Base-by-base conservation (phyloP, 306 rosid genomes). In the Crotalaria pallida region DNA sequence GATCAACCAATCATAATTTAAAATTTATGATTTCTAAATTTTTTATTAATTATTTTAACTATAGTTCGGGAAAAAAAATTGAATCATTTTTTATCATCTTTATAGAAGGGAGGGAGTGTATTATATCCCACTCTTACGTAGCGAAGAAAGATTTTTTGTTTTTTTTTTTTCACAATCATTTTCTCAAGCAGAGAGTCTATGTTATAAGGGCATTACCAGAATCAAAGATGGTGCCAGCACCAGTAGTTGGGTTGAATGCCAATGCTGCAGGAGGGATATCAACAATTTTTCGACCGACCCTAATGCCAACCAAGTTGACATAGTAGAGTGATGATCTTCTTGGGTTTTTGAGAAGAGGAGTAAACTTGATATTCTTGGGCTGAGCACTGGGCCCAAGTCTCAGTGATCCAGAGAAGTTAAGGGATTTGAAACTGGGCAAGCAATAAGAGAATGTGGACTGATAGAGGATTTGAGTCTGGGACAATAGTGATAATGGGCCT, bases 391-490 rank as follows among this genome's bases (percentile, higher is more conserved):
- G 96, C 55, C 99, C 99, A 77, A 95, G 96, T 61, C 82, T 88
- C 56, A 95, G 58, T 7, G 99, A 88, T 6, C 99, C 99, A n/a
- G 96, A 83, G 53, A 87, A 95, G 81, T 87, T 89, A 1, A 16
- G 77, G 10, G 97, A 85, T 56, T 95, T 95, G 77, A 87, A 88
- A 67, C 92, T 88, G 2, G 99, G 99, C 50, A 95, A 81, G 67
- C 99, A 95, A 62, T 95, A 95, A 1, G 99, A 95, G 82, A 95
- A 95, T 23, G 96, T 95, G 77, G 96, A 91, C 3, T 82, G 72
- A 51, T 91, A 95, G n/a, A 91, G 83, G 21, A 69, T 81, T 65
- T 95, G 96, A 77, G 91, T 82, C 67, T 95, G 99, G 0, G 89
- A 83, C 1, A 95, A 75, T 0, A 91, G 77, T 0, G 97, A 95